Percentiles rank a stretch among this genome's conserved stretches.
These are phyloP conservation scores for Trichoderma pleuroti DNA, from an alignment of 2,329 filamentous ascomycete species.

Conservation along the genomic window DNA sequence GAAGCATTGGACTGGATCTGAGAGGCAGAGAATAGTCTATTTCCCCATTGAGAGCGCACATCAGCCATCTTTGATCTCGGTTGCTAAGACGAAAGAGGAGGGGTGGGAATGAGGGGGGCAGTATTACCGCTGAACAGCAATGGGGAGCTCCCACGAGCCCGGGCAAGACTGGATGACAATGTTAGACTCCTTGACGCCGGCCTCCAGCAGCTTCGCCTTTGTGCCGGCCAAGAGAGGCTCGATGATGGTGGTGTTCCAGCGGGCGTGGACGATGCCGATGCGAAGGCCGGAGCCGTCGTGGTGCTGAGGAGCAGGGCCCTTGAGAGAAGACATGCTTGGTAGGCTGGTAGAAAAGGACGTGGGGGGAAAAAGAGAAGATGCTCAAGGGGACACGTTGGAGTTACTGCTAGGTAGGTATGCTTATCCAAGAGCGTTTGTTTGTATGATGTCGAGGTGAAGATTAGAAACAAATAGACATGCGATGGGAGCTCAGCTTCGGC, in stretches of 20 bases:
- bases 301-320: conserved; percentile 54
- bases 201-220: conserved; percentile 69
- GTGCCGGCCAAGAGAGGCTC: conserved; percentile 77
- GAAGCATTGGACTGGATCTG: conserved; percentile 73
- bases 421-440: background rate
- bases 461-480: background rate
- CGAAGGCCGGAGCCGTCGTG: conserved; percentile 71
- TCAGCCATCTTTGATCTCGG: background rate
- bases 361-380: background rate
- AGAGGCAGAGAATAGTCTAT: conserved; percentile 76
- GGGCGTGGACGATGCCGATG: conserved; percentile 91
- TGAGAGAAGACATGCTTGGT: conserved; percentile 39
- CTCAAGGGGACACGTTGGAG: background rate
- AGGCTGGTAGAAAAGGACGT: background rate
- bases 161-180: conserved; percentile 88
- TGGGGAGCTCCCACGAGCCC: conserved; percentile 90
- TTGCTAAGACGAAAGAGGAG: background rate
- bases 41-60: background rate
- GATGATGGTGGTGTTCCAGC: conserved; percentile 91
- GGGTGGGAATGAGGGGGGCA: conserved; percentile 18
- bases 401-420: background rate
- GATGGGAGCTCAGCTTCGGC: background rate
- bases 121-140: conserved; percentile 76
- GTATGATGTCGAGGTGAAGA: background rate
- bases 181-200: conserved; percentile 82